Evolutionary conservation across 164 flowering plant genomes (phyloP).

Genomic region (Protea cynaroides): DNA sequence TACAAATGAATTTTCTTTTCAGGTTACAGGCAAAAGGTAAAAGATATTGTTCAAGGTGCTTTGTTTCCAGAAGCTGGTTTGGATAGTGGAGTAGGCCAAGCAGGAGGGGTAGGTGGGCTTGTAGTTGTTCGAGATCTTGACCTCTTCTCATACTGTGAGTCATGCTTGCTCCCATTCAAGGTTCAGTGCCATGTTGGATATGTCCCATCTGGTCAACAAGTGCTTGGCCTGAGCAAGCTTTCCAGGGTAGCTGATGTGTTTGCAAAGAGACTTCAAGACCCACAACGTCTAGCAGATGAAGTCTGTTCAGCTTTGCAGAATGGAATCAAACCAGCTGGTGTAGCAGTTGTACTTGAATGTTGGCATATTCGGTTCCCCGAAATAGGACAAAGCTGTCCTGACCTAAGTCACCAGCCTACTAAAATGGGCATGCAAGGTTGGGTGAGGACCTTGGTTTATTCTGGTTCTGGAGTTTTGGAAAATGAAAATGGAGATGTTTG

Average conservation of each 20-base stretch:
- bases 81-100: constrained; percentile 59
- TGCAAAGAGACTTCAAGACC: constrained; percentile 90
- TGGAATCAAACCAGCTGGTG: constrained; percentile 75
- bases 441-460: constrained; percentile 37
- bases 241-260: constrained; percentile 84
- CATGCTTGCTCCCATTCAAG: constrained; percentile 92
- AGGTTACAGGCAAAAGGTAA: constrained; percentile 75
- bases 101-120: constrained; percentile 90
- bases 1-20: constrained; percentile 4
- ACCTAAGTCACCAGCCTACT: constrained; percentile 27
- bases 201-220: constrained; percentile 74
- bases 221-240: constrained; percentile 90
- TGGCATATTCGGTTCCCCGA: constrained; percentile 67
- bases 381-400: constrained; percentile 27
- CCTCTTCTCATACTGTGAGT: constrained; percentile 87
- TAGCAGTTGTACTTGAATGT: constrained; percentile 78
- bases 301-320: constrained; percentile 68
- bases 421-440: constrained; percentile 36
- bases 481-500: constrained; percentile 44
- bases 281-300: constrained; percentile 76
- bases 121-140: constrained; percentile 87
- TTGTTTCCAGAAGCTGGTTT: constrained; percentile 90
- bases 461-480: constrained; percentile 80
- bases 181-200: constrained; percentile 93
- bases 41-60: constrained; percentile 79